A percentile compares a stretch with the other conserved stretches of the same genome.
phyloP scores from a whole-genome alignment of 352 stramenopile genomes.

The Globisporangium yorkense region DNA sequence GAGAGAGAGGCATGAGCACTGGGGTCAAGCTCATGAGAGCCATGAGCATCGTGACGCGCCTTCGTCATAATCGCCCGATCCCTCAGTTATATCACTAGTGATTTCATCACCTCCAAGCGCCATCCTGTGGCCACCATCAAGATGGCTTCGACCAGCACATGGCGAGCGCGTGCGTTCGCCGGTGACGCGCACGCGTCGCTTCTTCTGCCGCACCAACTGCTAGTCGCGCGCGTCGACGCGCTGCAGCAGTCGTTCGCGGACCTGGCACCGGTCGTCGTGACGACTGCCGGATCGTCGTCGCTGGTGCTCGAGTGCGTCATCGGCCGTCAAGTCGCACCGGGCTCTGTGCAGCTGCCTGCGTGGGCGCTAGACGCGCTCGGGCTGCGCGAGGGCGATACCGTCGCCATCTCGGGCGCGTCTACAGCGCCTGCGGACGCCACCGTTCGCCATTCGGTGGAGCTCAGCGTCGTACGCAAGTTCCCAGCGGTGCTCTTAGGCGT shows the following conservation, averaged over 20 bases:
- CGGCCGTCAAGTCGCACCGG: not conserved
- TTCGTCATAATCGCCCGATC: not conserved
- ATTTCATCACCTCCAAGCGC: not conserved
- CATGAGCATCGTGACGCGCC: not conserved
- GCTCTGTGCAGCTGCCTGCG: conserved; percentile 35
- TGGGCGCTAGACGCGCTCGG: conserved; percentile 39
- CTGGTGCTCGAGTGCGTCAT: conserved; percentile 35
- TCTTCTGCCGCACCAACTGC: conserved; percentile 47
- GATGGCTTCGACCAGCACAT: not conserved
- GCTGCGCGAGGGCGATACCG: conserved; percentile 8
- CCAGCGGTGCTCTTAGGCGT: conserved; percentile 3
- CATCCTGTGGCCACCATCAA: not conserved
- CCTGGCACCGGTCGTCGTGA: conserved; percentile 14
- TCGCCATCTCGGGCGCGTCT: conserved; percentile 1
- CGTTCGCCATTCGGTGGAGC: conserved; percentile 9
- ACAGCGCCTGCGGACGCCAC: conserved; percentile 10
- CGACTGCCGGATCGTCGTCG: not conserved
- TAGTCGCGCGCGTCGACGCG: conserved; percentile 31
- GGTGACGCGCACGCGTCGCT: conserved; percentile 18
- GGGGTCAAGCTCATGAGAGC: no score
- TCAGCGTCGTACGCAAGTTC: conserved; percentile 34
- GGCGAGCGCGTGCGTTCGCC: conserved; percentile 5
- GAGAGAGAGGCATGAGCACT: no score
- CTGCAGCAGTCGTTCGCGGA: conserved; percentile 12
- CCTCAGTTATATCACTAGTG: not conserved